Percentiles rank a stretch among this genome's conserved stretches.
These are phyloP conservation scores for Leccinum angustisporum DNA, from an alignment of 1,284 basidiomycete genomes.

Conservation along the genomic window DNA sequence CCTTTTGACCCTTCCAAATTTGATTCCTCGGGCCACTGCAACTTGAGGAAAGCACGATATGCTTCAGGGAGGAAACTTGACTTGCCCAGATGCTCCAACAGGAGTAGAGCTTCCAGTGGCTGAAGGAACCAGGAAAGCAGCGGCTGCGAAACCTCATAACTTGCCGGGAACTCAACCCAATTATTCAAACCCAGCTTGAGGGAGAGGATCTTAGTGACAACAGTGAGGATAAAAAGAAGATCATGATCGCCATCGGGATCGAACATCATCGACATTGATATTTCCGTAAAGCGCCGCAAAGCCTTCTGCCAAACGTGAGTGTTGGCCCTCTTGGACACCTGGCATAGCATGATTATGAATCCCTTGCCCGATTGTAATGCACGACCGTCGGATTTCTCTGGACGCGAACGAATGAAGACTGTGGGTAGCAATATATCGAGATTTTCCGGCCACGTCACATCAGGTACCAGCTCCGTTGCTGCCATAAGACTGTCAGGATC, in stretches of 20 bases:
- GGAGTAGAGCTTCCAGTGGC: slow-evolving; percentile 2
- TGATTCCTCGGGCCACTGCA: background rate
- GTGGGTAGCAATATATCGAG: slow-evolving; percentile 9
- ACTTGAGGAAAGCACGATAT: slow-evolving; percentile 2
- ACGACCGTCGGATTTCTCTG: background rate
- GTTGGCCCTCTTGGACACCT: background rate
- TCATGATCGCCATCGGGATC: slow-evolving; percentile 3
- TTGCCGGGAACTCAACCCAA: background rate
- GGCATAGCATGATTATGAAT: slow-evolving; percentile 6
- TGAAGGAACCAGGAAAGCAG: slow-evolving; percentile 12
- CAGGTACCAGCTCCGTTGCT: slow-evolving; percentile 12
- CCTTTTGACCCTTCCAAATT: background rate
- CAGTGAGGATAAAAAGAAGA: slow-evolving; percentile 6
- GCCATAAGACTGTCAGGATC: slow-evolving; percentile 14
- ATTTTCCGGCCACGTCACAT: slow-evolving; percentile 8
- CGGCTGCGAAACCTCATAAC: slow-evolving; percentile 1
- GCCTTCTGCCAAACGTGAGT: slow-evolving; percentile 1
- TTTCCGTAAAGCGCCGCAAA: background rate
- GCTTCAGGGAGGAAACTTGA: slow-evolving; percentile 7
- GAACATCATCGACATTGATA: background rate
- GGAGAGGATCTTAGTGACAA: slow-evolving; percentile 6
- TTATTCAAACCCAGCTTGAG: background rate
- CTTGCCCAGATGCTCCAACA: background rate
- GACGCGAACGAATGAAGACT: slow-evolving; percentile 8
- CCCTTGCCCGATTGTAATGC: slow-evolving; percentile 7